Evolutionary conservation across 441 rosid species (phyloP).

Genomic region (Eutrema salsugineum): DNA sequence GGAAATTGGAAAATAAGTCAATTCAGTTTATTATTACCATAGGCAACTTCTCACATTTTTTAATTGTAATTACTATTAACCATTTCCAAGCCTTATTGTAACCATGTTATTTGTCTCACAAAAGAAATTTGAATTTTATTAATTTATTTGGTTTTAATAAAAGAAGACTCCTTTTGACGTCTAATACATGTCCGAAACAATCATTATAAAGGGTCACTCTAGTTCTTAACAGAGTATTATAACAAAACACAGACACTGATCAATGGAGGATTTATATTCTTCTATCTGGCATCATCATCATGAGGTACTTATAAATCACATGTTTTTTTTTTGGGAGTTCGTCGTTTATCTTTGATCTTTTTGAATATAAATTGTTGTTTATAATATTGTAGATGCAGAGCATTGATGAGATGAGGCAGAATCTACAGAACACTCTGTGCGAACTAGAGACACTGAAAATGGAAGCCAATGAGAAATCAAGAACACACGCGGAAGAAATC

Average conservation of each 20-base stretch:
- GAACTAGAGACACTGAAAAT: constrained; percentile 62
- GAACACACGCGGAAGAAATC: constrained; percentile 44
- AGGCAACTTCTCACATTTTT: background rate
- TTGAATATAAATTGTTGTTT: background rate
- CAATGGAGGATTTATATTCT: constrained; percentile 27
- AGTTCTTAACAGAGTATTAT: background rate
- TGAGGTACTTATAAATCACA: constrained; percentile 24
- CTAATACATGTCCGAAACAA: background rate
- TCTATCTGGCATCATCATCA: constrained; percentile 29
- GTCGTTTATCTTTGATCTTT: background rate
- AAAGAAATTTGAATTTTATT: background rate
- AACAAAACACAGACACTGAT: constrained; percentile 1
- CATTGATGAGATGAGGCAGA: constrained; percentile 53
- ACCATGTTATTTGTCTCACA: background rate
- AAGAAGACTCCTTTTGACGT: background rate
- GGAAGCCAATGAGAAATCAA: constrained; percentile 51
- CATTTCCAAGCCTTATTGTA: background rate
- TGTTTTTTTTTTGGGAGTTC: background rate
- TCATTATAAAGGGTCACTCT: background rate
- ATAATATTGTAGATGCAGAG: constrained; percentile 34
- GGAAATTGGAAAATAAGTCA: constrained; percentile 10
- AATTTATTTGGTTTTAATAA: background rate
- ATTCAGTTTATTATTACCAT: background rate
- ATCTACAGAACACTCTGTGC: constrained; percentile 45
- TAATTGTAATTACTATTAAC: background rate